Percentiles rank a stretch among this genome's conserved stretches.
Conservation (phyloP, 192 early-diverging fungal species). For the Podila horticola region DNA sequence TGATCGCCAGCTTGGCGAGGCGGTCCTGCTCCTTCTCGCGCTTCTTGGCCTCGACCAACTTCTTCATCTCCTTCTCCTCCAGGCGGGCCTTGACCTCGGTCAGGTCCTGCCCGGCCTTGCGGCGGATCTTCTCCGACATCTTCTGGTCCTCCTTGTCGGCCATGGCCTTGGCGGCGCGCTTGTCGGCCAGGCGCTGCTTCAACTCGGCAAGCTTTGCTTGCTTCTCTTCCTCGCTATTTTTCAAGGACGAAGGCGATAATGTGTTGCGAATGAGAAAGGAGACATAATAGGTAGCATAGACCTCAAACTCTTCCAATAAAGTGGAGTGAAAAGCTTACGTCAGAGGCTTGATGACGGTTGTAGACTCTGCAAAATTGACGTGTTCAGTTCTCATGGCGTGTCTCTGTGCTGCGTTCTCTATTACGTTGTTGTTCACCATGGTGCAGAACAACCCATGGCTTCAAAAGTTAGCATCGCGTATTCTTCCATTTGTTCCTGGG, state of each 20-base stretch:
- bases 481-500: background rate
- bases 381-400: conserved; percentile 82
- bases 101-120: conserved; percentile 80
- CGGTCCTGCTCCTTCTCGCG: conserved; percentile 84
- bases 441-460: too few relatives aligned
- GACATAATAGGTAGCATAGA: too few relatives aligned
- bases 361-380: conserved; percentile 81
- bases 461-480: background rate
- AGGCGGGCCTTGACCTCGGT: conserved; percentile 72
- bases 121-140: conserved; percentile 75
- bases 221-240: conserved; percentile 75
- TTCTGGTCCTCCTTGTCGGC: conserved; percentile 75
- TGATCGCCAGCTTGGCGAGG: conserved; percentile 78
- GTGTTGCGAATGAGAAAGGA: background rate
- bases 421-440: background rate
- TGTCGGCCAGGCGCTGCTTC: conserved; percentile 67
- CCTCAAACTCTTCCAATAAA: too few relatives aligned
- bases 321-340: conserved; percentile 37
- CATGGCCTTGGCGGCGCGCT: conserved; percentile 69
- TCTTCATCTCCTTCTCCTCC: conserved; percentile 80
- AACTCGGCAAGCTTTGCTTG: conserved; percentile 75
- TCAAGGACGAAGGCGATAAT: background rate
- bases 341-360: conserved; percentile 79
- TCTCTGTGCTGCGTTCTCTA: conserved; percentile 75
- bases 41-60: conserved; percentile 72